phyloP scores from a whole-genome alignment of 345 rosid genomes.

The Citrus glauca region DNA sequence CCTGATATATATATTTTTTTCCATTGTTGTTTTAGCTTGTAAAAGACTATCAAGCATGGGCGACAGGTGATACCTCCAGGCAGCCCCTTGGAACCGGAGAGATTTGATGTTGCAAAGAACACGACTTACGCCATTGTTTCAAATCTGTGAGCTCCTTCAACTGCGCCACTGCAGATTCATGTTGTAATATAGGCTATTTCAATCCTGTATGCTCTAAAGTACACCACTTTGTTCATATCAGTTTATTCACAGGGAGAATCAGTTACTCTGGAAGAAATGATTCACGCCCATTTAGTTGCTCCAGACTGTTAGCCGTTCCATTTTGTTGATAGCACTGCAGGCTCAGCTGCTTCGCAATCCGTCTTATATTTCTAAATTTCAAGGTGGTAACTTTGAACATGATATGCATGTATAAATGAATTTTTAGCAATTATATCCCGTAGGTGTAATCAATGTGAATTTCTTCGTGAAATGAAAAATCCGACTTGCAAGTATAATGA shows the following conservation, averaged over 20 bases:
- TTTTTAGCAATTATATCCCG: neutral
- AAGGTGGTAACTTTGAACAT: neutral
- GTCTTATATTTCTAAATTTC: neutral
- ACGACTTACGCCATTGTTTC: neutral
- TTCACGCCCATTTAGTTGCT: neutral
- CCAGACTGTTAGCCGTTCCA: neutral
- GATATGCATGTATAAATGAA: neutral
- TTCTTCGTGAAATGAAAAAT: too few relatives aligned
- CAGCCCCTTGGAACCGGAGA: constrained; percentile 91
- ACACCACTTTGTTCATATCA: neutral
- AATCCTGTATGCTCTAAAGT: neutral
- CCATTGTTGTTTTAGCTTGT: constrained; percentile 48
- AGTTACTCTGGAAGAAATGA: neutral
- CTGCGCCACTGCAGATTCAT: neutral
- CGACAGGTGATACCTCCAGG: constrained; percentile 79
- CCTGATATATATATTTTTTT: too few relatives aligned
- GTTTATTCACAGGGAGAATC: neutral
- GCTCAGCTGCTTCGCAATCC: neutral
- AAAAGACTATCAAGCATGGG: constrained; percentile 93
- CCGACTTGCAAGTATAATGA: neutral
- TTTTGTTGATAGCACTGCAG: neutral
- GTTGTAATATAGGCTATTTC: neutral
- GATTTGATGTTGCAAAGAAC: constrained; percentile 39
- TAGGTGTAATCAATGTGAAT: neutral
- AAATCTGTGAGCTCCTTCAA: neutral